A percentile compares a stretch with the other conserved stretches of the same genome.
Conservation (phyloP, 345 rosid species). For the Geranium brycei region DNA sequence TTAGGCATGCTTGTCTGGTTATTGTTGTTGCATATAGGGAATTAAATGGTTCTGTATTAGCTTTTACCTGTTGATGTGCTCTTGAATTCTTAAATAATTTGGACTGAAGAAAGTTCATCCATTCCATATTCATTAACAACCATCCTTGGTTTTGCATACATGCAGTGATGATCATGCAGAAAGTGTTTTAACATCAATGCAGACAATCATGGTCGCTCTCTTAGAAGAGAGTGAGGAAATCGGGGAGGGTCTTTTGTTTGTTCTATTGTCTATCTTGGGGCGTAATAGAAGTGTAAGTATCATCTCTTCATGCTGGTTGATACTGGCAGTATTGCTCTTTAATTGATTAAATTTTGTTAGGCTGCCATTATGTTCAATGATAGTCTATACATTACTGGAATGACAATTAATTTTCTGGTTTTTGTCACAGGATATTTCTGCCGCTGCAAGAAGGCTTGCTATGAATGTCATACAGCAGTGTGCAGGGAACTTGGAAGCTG, state of each 20-base stretch:
- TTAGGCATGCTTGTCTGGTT: neutral
- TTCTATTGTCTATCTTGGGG: conserved; percentile 63
- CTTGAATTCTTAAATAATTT: neutral
- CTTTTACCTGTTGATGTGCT: neutral
- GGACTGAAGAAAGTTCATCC: neutral
- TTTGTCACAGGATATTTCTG: conserved; percentile 44
- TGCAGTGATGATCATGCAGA: conserved; percentile 95
- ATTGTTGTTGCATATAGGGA: neutral
- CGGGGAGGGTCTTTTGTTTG: conserved; percentile 58
- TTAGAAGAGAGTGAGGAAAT: conserved; percentile 93
- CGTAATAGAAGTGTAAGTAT: conserved; percentile 56
- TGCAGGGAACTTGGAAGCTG: conserved; percentile 77
- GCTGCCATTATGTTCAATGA: neutral
- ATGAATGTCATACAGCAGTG: conserved; percentile 78
- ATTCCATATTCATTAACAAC: neutral
- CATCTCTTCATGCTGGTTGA: neutral
- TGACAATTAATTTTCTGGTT: conserved; percentile 9
- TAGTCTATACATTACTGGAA: conserved; percentile 7
- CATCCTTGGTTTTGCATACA: neutral
- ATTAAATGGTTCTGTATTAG: too few relatives aligned
- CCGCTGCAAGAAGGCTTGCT: conserved; percentile 73
- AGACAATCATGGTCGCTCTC: conserved; percentile 68
- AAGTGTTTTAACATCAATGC: conserved; percentile 79
- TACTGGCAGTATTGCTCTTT: conserved; percentile 1
- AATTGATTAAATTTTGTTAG: neutral